Base-by-base conservation (phyloP, 2,329 filamentous ascomycete species). In the Albifimbria verrucaria region DNA sequence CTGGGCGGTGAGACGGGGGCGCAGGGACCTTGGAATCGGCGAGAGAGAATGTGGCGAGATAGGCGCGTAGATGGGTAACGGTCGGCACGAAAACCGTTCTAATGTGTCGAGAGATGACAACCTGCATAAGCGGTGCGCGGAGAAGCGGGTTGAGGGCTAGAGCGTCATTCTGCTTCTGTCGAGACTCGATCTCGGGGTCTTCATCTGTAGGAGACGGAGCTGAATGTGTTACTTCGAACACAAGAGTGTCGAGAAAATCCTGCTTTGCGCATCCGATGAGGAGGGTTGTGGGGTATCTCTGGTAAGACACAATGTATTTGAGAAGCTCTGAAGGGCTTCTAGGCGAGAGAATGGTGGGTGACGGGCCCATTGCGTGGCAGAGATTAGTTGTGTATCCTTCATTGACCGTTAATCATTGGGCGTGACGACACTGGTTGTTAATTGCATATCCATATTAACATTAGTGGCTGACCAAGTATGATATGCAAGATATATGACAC, bases 51-150 rank as follows among this genome's bases (percentile, higher is more conserved):
- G 82, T 77, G 42, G 87, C 77, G 18, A 97, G 77, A 62, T 87
- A 90, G 32, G 90, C 90, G 51, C 90, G 86, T 7, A 96, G 80
- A 67, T 85, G 86, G 21, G 88, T 85, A 51, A 94, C 79, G 2
- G 88, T 90, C 0, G 90, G 85, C 51, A 85, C 81, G 70, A 95
- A 97, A 32, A 83, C 73, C 9, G 92, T 69, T 51, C 82, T 83
- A 57, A 95, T 80, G 61, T 86, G 83, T 25, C 84, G 81, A 7
- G 90, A 87, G 3, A 81, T 79, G 46, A 86, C 82, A 24, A 92
- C 76, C 57, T 90, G 81, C 51, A 85, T 80, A 15, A 96, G 81
- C 0, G 88, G 85, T 24, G 86, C 81, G 17, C 77, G 73, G 7
- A 90, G 71, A 7, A 91, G 73, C 15, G 17, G n/a, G 21, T 11